Evolutionary conservation across 1,284 basidiomycete species (phyloP), one percentile per base, ranked within the genome.

Genomic region (Cryptococcus jaspeensis): DNA sequence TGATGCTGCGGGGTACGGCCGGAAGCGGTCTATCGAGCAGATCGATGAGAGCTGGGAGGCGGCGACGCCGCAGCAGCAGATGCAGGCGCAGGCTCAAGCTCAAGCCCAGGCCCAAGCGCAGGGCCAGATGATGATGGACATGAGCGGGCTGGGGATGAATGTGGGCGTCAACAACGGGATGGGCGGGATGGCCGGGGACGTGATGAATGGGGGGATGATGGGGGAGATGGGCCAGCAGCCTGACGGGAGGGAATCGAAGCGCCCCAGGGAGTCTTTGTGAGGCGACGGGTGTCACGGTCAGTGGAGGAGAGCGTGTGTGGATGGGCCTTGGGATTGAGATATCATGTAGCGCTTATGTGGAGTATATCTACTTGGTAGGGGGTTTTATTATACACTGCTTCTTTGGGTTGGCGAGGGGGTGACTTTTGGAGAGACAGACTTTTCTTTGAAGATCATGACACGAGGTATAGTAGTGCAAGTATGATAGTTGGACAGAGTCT

Each of bases 1-100:
- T 18, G 63, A 66, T 46, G 53, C 61, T 13, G 43, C 63, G 52
- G 39, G 23, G 28, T 54, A 37, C 32, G 32, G 51, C 38, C 57
- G 69, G n/a, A 75, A 75, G 53, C 62, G 74, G 22, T 63, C 67
- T 11, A 63, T 74, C 15, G 72, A 74, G 50, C 51, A 59, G 23
- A 49, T 69, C n/a, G 72, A 69, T 25, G 63, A 65, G 35, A 47
- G 50, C 35, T 66, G 67, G 67, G 56, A 63, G 25, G 58, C 45
- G 38, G 23, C 15, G 20, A 9, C 44, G 4, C 41, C 37, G 38
- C 44, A 16, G 11, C 42, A 52, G 42, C 44, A 47, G 41, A 37
- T 46, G 18, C 51, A 58, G n/a, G 44, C 42, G 7, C 55, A 52
- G 41, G 37, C 43, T 38, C 49, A 39, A 15, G 50, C 54, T n/a